A percentile compares a stretch with the other conserved stretches of the same genome.
Evolutionary conservation across 2,329 filamentous ascomycete genomes (phyloP).

Genomic region (Cercospora sojina): DNA sequence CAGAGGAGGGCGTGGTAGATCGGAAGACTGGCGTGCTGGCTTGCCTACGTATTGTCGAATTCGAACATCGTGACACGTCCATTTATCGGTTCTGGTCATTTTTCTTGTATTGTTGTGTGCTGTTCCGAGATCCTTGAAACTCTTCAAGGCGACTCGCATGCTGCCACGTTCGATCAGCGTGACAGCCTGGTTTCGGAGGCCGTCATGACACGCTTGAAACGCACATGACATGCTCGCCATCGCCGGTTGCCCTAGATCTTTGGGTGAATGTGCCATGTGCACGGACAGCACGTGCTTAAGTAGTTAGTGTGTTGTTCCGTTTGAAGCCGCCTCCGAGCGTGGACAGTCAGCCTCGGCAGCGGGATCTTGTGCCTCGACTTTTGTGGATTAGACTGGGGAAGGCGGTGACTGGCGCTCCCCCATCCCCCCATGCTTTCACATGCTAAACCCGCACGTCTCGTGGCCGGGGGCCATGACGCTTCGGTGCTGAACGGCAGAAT

Average conservation of each 20-base stretch:
- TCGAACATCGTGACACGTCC: not conserved
- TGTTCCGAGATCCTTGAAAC: not conserved
- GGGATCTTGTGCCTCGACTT: not conserved
- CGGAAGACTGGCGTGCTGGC: not conserved
- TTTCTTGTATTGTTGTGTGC: not conserved
- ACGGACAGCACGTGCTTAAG: not conserved
- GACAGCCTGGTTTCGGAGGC: constrained; percentile 2
- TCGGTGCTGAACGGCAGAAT: constrained; percentile 1
- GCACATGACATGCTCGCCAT: not conserved
- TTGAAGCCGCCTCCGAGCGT: not conserved
- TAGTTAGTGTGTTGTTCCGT: not conserved
- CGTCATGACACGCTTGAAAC: not conserved
- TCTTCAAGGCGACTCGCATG: not conserved
- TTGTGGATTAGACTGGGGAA: not conserved
- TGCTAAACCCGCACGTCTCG: constrained; percentile 13
- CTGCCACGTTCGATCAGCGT: not conserved
- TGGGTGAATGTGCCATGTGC: not conserved
- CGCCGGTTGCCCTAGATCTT: not conserved
- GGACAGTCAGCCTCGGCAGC: not conserved
- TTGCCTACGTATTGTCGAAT: not conserved
- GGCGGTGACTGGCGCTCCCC: not conserved
- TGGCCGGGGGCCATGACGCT: constrained; percentile 9
- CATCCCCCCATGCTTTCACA: constrained; percentile 11
- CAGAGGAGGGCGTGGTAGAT: not conserved
- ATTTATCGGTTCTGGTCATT: not conserved